Percentiles rank a stretch among this genome's conserved stretches.
Conservation (phyloP, 2,329 filamentous ascomycete species). For the Rhytidhysteron rufulum region DNA sequence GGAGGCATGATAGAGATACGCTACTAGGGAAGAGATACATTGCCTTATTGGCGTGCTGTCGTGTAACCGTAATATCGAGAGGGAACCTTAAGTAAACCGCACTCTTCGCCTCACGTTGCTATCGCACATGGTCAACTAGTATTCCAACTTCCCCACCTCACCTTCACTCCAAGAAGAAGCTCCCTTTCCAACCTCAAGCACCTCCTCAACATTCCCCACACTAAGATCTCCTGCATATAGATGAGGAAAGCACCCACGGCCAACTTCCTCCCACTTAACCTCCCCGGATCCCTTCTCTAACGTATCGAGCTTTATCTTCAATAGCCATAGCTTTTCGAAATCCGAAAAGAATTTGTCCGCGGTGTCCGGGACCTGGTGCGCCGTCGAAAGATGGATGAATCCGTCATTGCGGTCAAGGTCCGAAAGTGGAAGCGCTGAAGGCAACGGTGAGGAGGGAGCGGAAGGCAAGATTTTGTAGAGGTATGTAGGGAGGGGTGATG, state of each 20-base stretch:
- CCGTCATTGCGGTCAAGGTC: conserved; percentile 58
- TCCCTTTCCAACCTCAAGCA: conserved; percentile 44
- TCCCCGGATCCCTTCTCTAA: conserved; percentile 29
- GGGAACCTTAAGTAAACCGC: no score
- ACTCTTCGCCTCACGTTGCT: no score
- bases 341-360: conserved; percentile 31
- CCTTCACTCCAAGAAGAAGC: conserved; percentile 47
- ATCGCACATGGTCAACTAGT: no score
- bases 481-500: conserved; percentile 27
- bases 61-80: no score
- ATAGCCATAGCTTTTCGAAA: conserved; percentile 43
- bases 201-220: conserved; percentile 47
- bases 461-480: conserved; percentile 58
- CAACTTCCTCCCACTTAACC: conserved; percentile 54
- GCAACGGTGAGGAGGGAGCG: conserved; percentile 52
- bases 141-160: background rate
- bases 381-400: conserved; percentile 59
- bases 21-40: no score
- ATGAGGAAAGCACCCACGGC: conserved; percentile 52
- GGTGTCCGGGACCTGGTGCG: conserved; percentile 44
- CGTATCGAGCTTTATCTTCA: conserved; percentile 52
- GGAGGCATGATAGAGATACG: no score
- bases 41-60: no score
- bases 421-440: conserved; percentile 54
- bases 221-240: conserved; percentile 56